phyloP scores from a whole-genome alignment of 2,329 filamentous ascomycete genomes.

The Fusarium sp. region DNA sequence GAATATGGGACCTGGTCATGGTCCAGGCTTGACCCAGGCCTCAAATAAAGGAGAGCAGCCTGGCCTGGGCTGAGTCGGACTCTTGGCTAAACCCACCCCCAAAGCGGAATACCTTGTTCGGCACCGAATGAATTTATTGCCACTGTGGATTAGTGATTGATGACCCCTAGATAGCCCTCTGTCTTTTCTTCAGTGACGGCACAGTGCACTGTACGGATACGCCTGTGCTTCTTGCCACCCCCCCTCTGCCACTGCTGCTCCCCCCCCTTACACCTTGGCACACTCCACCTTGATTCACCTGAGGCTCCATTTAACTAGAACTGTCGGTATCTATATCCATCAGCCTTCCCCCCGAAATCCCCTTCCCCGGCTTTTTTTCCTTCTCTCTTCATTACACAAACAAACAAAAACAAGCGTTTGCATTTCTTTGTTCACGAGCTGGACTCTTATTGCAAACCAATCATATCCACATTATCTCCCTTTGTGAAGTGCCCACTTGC shows the following conservation, averaged over 20 bases:
- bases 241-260: not conserved
- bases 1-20: slow-evolving; percentile 18
- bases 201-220: not conserved
- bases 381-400: slow-evolving; percentile 4
- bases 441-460: slow-evolving; percentile 25
- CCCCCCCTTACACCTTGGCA: not conserved
- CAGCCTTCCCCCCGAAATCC: slow-evolving; percentile 34
- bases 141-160: slow-evolving; percentile 30
- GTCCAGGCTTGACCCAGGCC: slow-evolving; percentile 10
- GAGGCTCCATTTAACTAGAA: slow-evolving; percentile 28
- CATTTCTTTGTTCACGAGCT: slow-evolving; percentile 26
- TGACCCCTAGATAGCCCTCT: slow-evolving; percentile 1
- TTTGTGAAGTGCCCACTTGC: slow-evolving; percentile 23
- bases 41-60: slow-evolving; percentile 16
- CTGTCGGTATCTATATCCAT: slow-evolving; percentile 36
- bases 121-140: slow-evolving; percentile 16
- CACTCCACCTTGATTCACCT: slow-evolving; percentile 28
- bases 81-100: slow-evolving; percentile 21
- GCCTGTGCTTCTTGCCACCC: slow-evolving; percentile 1
- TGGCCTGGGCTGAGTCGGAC: slow-evolving; percentile 10
- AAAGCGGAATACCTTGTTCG: slow-evolving; percentile 27
- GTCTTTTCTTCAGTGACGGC: not conserved
- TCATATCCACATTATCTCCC: slow-evolving; percentile 15
- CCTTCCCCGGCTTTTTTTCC: slow-evolving; percentile 20
- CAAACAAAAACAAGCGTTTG: slow-evolving; percentile 13